Evolutionary conservation across 192 early-diverging fungal genomes (phyloP), one percentile per base, ranked within the genome.

Genomic region (Coemansia umbellata): DNA sequence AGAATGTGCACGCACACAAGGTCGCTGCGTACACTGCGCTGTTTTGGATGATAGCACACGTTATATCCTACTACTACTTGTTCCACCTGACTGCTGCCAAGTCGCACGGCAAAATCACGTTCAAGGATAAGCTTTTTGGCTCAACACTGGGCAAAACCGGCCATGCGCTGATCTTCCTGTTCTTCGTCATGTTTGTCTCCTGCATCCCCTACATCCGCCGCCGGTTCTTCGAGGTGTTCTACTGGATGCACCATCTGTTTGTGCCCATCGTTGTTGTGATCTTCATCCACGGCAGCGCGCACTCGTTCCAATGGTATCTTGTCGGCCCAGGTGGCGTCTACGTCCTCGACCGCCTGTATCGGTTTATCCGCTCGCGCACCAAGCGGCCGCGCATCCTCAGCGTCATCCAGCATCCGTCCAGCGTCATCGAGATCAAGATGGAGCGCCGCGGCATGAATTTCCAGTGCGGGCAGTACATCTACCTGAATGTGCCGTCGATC

Each of bases 241-340:
- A 89, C 84, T 88, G 84, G 79, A 84, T 86, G 43, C 90, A 93
- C 76, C 89, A 92, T 57, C 77, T 93, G 39, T 93, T 93, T 69
- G 80, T 91, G 58, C 72, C 87, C 15, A 85, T 85, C 63, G 82
- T 89, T 19, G 67, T 84, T 18, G 76, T 80, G 31, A 60, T 84
- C 18, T 81, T 90, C 60, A 74, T 86, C 65, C 91, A 92, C 60
- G 90, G 86, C 44, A 71, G 81, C 9, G 87, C 83, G 55, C 69
- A 82, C 47, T 83, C 80, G 11, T 90, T 88, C 70, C 89, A 85
- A 86, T 90, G 84, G 64, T 93, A 80, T 55, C 78, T 86, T 58
- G 56, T 91, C n/a, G 80, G 65, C 0, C 83, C 86, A 0, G 84
- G 79, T 0, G 50, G 78, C 8, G 60, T 85, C 30, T 91, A 91